Percentiles rank a stretch among this genome's conserved stretches.
Conservation (phyloP, 345 rosid species). For the Physaria fendleri region DNA sequence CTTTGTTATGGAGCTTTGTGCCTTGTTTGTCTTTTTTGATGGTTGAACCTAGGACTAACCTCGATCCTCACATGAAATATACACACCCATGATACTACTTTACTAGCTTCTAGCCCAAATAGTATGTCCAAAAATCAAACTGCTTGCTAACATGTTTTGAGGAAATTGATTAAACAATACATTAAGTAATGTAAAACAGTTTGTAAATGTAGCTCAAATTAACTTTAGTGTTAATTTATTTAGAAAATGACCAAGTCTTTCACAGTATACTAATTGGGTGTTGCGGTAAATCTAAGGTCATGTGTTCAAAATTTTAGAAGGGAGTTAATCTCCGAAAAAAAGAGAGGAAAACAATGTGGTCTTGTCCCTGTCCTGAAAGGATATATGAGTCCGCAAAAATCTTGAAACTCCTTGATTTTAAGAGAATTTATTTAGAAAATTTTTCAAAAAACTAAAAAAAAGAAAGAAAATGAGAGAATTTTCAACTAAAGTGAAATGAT, state of each 20-base stretch:
- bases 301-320: no score
- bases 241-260: no score
- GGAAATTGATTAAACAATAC: neutral
- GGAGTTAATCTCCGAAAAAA: no score
- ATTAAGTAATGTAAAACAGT: neutral
- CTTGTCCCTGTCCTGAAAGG: no score
- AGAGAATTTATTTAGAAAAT: no score
- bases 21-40: neutral
- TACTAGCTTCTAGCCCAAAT: conserved; percentile 1
- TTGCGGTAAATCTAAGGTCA: no score
- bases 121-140: neutral
- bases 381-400: no score
- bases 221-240: neutral
- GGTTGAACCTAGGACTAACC: conserved; percentile 29
- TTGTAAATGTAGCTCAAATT: neutral
- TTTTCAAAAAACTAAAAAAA: no score
- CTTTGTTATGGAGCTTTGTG: conserved; percentile 26
- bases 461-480: neutral
- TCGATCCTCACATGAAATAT: conserved; percentile 20
- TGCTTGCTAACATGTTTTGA: neutral
- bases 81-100: neutral
- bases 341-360: no score
- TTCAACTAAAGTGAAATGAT: neutral
- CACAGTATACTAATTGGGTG: no score
- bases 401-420: no score